These are phyloP conservation scores for Osmanthus fragrans DNA, from an alignment of 257 asterid species.

Conservation along the genomic window DNA sequence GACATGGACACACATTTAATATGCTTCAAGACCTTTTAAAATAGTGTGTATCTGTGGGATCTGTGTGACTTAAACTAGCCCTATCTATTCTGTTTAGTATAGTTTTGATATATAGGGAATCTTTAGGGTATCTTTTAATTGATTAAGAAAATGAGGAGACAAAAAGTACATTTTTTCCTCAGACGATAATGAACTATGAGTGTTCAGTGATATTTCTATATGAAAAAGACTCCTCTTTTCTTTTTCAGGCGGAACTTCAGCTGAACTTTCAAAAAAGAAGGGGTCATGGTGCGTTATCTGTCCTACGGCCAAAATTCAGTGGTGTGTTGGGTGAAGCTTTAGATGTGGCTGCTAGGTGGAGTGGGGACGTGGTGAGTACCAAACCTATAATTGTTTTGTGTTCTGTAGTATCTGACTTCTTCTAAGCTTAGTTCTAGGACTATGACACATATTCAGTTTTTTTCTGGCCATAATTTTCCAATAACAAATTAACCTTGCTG, in stretches of 20 bases:
- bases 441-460: constrained; percentile 8
- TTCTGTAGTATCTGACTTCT: constrained; percentile 18
- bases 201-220: background rate
- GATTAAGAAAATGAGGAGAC: constrained; percentile 1
- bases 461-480: constrained; percentile 15
- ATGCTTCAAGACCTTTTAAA: constrained; percentile 10
- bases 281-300: constrained; percentile 94
- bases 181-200: constrained; percentile 22
- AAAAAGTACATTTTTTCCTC: constrained; percentile 7
- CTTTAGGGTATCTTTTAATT: constrained; percentile 16
- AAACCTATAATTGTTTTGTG: constrained; percentile 18
- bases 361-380: constrained; percentile 95
- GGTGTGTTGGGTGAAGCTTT: constrained; percentile 98
- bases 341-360: constrained; percentile 99
- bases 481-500: constrained; percentile 20
- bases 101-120: background rate
- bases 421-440: constrained; percentile 3
- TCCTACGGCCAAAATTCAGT: constrained; percentile 93
- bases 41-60: constrained; percentile 15
- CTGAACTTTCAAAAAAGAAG: constrained; percentile 93
- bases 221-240: background rate
- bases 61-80: constrained; percentile 14
- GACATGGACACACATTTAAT: constrained; percentile 15
- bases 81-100: constrained; percentile 5
- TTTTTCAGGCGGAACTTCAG: constrained; percentile 83